phyloP scores from a whole-genome alignment of 768 basidiomycete genomes.

The Exidia glandulosa region DNA sequence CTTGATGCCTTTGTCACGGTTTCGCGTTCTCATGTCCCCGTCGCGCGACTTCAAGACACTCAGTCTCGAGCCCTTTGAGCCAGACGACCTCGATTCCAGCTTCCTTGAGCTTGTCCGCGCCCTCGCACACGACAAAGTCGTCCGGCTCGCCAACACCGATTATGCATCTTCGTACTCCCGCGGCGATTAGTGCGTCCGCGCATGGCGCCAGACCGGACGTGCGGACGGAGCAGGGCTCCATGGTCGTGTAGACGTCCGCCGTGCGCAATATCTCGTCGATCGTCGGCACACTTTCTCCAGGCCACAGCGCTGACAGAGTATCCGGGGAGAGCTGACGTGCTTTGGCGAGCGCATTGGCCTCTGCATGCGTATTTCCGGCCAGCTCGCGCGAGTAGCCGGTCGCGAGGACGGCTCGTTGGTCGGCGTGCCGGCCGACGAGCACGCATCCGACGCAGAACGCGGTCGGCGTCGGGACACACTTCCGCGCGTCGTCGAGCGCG shows the following conservation, averaged over 20 bases:
- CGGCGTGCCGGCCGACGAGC: conserved; percentile 45
- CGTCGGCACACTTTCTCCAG: too few species aligned
- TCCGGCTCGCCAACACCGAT: conserved; percentile 86
- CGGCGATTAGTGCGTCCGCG: conserved; percentile 67
- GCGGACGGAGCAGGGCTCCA: conserved; percentile 90
- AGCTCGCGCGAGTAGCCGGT: conserved; percentile 87
- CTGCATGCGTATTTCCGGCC: conserved; percentile 91
- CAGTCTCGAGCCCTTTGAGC: conserved; percentile 59
- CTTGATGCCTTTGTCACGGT: too few species aligned
- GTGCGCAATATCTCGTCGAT: conserved; percentile 42
- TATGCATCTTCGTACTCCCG: conserved; percentile 61
- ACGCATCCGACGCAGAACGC: conserved; percentile 90
- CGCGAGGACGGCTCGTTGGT: conserved; percentile 41
- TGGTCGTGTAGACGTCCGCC: conserved; percentile 82
- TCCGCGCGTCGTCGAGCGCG: conserved; percentile 61
- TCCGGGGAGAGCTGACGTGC: too few species aligned
- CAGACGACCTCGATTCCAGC: conserved; percentile 71
- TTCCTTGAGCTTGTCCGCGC: conserved; percentile 56
- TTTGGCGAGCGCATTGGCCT: conserved; percentile 85
- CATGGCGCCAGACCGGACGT: conserved; percentile 83
- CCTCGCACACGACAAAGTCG: conserved; percentile 92
- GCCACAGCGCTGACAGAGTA: conserved; percentile 20
- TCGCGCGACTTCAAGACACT: conserved; percentile 74
- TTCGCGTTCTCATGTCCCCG: neutral
- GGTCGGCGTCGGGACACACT: conserved; percentile 55